These are phyloP conservation scores for Verticillium klebahnii DNA, from an alignment of 2,329 filamentous ascomycete genomes.

Conservation along the genomic window DNA sequence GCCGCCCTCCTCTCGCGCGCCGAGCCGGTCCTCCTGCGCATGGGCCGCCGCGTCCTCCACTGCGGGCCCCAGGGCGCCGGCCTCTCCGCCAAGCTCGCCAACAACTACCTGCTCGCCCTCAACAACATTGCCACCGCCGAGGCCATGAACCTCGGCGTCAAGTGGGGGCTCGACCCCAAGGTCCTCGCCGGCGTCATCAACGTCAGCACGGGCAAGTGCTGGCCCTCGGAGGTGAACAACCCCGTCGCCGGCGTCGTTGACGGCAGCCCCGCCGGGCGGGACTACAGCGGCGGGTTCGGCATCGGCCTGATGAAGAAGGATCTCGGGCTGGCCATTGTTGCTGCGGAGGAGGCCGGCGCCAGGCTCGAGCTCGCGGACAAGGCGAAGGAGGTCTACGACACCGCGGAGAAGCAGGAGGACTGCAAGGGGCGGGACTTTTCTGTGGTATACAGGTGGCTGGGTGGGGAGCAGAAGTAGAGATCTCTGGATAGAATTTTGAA, in stretches of 20 bases:
- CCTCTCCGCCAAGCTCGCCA: slow-evolving; percentile 87
- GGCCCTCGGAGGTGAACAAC: slow-evolving; percentile 95
- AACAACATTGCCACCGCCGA: slow-evolving; percentile 76
- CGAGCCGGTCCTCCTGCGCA: slow-evolving; percentile 66
- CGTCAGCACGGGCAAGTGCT: slow-evolving; percentile 88
- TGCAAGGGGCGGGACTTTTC: slow-evolving; percentile 74
- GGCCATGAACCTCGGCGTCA: slow-evolving; percentile 61
- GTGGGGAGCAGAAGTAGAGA: slow-evolving; percentile 39
- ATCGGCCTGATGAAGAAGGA: slow-evolving; percentile 80
- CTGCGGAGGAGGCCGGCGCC: slow-evolving; percentile 63
- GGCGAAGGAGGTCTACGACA: slow-evolving; percentile 64
- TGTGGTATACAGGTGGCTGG: slow-evolving; percentile 71
- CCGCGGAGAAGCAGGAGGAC: slow-evolving; percentile 54
- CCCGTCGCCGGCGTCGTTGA: slow-evolving; percentile 82
- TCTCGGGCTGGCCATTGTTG: slow-evolving; percentile 66
- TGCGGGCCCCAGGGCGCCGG: slow-evolving; percentile 82
- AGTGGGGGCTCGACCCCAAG: slow-evolving; percentile 54
- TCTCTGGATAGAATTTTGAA: background rate
- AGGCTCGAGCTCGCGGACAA: slow-evolving; percentile 59
- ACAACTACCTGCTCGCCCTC: slow-evolving; percentile 93
- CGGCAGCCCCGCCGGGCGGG: slow-evolving; percentile 68
- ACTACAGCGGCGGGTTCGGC: slow-evolving; percentile 74
- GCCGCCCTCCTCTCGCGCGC: slow-evolving; percentile 56
- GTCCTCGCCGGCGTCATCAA: slow-evolving; percentile 85
- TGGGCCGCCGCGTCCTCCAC: slow-evolving; percentile 85